A percentile compares a stretch with the other conserved stretches of the same genome.
Conservation (phyloP, 2,329 filamentous ascomycete genomes). For the Verticillium zaregamsianum region DNA sequence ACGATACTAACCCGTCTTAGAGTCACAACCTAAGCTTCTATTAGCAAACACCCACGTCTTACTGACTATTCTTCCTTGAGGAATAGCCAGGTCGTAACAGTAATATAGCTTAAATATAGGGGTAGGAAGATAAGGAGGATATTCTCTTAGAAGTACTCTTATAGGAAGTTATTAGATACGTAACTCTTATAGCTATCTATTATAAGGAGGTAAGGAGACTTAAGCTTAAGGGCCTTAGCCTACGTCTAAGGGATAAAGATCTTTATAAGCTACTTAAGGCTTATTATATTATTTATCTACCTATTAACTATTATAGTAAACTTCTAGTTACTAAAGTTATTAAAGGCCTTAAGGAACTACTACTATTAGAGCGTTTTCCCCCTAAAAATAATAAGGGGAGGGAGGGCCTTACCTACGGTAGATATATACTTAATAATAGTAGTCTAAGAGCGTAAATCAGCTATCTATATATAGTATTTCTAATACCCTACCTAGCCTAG, state of each 20-base stretch:
- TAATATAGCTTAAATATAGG: background rate
- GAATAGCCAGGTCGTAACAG: no score
- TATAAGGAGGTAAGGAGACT: background rate
- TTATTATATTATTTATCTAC: conserved; percentile 14
- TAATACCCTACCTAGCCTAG: conserved; percentile 1
- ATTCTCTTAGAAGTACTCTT: background rate
- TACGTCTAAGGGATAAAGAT: background rate
- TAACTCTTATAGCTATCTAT: background rate
- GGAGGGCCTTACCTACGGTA: conserved; percentile 1
- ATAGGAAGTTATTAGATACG: background rate
- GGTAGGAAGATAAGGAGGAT: background rate
- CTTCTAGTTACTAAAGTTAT: no score
- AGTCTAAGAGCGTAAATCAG: conserved; percentile 7
- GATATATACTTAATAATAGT: conserved; percentile 15
- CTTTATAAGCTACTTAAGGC: background rate
- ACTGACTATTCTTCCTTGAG: no score
- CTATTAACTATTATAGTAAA: background rate
- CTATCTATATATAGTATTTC: conserved; percentile 2
- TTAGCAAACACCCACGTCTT: no score
- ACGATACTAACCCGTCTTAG: no score
- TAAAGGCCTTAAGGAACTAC: no score
- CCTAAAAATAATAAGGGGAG: no score
- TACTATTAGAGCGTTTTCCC: no score
- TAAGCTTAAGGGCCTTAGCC: background rate
- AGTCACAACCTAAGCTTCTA: no score